phyloP scores from a whole-genome alignment of 306 rosid species.

The Vachellia pachyceras region DNA sequence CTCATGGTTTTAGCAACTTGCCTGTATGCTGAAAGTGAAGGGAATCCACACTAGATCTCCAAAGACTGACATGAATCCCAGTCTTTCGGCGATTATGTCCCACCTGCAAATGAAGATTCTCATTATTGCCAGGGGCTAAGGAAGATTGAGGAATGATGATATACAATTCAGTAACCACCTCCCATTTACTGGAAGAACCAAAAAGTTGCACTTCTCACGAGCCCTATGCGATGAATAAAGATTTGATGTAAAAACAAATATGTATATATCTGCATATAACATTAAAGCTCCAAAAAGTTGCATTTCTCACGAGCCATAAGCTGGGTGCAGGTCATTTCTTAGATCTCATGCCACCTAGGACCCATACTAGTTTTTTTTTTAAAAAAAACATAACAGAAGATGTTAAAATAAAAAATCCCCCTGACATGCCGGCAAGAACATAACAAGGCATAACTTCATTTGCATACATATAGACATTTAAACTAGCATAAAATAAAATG shows the following conservation, averaged over 20 bases:
- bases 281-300: not conserved
- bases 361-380: not conserved
- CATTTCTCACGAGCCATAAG: not conserved
- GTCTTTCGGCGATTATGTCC: conserved; percentile 97
- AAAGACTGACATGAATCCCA: conserved; percentile 96
- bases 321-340: not conserved
- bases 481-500: not conserved
- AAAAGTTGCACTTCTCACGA: no score
- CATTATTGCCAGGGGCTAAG: not conserved
- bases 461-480: not conserved
- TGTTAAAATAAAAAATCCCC: not conserved
- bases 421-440: not conserved
- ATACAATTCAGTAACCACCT: not conserved
- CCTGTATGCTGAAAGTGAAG: conserved; percentile 64
- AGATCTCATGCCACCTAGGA: not conserved
- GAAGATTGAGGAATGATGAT: conserved; percentile 20
- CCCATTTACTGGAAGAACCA: not conserved
- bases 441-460: not conserved
- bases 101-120: conserved; percentile 58
- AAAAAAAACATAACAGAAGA: not conserved
- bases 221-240: not conserved
- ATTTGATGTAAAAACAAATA: not conserved
- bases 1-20: conserved; percentile 17
- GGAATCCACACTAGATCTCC: conserved; percentile 99
- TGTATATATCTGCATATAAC: not conserved